These are phyloP conservation scores for Hymenoscyphus albidus DNA, from an alignment of 2,329 filamentous ascomycete genomes.

Conservation along the genomic window DNA sequence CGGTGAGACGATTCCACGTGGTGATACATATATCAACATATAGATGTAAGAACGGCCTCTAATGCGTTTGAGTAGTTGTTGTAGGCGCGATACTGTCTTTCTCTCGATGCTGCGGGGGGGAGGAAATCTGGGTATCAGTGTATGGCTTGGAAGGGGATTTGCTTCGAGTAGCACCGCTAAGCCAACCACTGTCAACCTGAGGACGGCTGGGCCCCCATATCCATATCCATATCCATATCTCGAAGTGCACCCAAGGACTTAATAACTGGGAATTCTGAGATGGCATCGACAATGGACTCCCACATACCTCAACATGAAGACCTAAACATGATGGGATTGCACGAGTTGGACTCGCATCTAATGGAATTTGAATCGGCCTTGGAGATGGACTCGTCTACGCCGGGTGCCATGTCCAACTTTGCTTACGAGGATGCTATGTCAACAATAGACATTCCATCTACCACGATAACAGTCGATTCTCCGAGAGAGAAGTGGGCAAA, in stretches of 20 bases:
- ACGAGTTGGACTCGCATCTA: constrained; percentile 38
- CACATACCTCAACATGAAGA: constrained; percentile 36
- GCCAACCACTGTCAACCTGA: constrained; percentile 22
- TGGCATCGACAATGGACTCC: constrained; percentile 36
- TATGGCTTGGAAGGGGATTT: constrained; percentile 30
- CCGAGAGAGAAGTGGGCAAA: constrained; percentile 22
- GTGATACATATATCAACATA: constrained; percentile 29
- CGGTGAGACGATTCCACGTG: constrained; percentile 35
- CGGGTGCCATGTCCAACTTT: constrained; percentile 30
- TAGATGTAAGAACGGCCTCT: constrained; percentile 24
- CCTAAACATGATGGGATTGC: constrained; percentile 36
- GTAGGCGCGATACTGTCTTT: constrained; percentile 15
- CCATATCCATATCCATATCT: constrained; percentile 19
- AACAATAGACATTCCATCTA: constrained; percentile 22
- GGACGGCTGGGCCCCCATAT: constrained; percentile 22
- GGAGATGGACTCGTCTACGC: constrained; percentile 29
- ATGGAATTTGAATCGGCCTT: constrained; percentile 35
- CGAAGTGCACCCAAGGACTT: constrained; percentile 33
- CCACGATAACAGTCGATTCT: constrained; percentile 31
- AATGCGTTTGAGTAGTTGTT: constrained; percentile 21
- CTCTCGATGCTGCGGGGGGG: constrained; percentile 24
- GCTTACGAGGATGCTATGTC: constrained; percentile 27
- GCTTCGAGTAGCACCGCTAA: constrained; percentile 29
- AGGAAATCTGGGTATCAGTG: constrained; percentile 25
- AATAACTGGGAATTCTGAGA: constrained; percentile 35